Evolutionary conservation across 2,329 filamentous ascomycete species (phyloP).

Genomic region (Fusarium sp.): DNA sequence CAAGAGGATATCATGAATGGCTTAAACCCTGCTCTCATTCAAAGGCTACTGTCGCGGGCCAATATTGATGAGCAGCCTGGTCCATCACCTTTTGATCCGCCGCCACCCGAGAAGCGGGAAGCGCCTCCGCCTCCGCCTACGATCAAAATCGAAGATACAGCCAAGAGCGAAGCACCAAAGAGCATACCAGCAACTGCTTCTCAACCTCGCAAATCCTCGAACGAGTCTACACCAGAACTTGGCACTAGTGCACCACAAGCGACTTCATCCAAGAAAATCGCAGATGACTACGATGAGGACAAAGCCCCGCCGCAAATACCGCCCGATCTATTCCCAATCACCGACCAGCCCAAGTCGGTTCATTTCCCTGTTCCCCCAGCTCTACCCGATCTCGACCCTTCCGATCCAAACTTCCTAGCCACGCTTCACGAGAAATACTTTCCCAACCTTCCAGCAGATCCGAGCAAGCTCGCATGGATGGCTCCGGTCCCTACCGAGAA

Average conservation of each 20-base stretch:
- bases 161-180: conserved; percentile 26
- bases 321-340: conserved; percentile 61
- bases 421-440: conserved; percentile 95
- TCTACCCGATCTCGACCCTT: conserved; percentile 83
- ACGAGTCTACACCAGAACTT: neutral
- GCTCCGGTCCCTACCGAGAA: conserved; percentile 77
- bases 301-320: conserved; percentile 59
- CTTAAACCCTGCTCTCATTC: conserved; percentile 81
- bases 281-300: conserved; percentile 60
- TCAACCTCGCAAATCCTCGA: conserved; percentile 9
- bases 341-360: conserved; percentile 59
- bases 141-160: conserved; percentile 56
- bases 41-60: conserved; percentile 82
- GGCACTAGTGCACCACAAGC: conserved; percentile 1
- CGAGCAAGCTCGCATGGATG: conserved; percentile 92
- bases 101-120: conserved; percentile 37
- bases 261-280: conserved; percentile 48
- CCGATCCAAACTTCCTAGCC: conserved; percentile 85
- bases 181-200: neutral
- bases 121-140: conserved; percentile 47
- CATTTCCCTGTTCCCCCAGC: conserved; percentile 74
- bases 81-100: conserved; percentile 61
- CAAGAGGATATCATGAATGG: conserved; percentile 84
- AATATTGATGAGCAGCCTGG: conserved; percentile 77
- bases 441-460: conserved; percentile 87